phyloP scores from a whole-genome alignment of 2,329 filamentous ascomycete genomes.

The Fusarium sp. region DNA sequence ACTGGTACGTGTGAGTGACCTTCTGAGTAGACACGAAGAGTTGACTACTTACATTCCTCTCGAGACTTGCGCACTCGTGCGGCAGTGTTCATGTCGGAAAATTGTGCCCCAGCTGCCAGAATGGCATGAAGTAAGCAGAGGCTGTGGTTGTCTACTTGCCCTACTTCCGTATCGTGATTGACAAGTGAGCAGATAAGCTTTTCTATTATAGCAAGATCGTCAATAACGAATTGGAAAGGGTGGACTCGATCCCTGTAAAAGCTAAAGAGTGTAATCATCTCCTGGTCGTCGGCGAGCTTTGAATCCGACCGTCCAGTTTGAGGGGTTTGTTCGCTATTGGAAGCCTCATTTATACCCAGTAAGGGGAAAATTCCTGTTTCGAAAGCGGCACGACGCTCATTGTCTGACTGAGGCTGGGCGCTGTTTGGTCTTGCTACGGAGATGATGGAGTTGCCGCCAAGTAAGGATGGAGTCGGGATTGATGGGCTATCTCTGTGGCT shows the following conservation, averaged over 20 bases:
- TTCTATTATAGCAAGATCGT: slow-evolving; percentile 32
- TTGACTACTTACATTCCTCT: slow-evolving; percentile 14
- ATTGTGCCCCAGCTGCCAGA: slow-evolving; percentile 38
- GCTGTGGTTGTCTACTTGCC: slow-evolving; percentile 4
- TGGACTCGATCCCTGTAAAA: slow-evolving; percentile 35
- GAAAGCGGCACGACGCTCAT: slow-evolving; percentile 29
- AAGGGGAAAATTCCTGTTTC: slow-evolving; percentile 35
- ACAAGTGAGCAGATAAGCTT: slow-evolving; percentile 30
- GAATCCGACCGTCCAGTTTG: neutral
- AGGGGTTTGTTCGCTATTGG: neutral
- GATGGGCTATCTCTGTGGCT: neutral
- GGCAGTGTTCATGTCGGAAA: slow-evolving; percentile 24
- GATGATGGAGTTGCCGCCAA: slow-evolving; percentile 36
- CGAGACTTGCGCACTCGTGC: slow-evolving; percentile 11
- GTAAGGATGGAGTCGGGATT: slow-evolving; percentile 7
- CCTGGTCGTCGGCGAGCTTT: slow-evolving; percentile 11
- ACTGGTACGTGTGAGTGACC: neutral
- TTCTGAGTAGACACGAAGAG: fast-evolving
- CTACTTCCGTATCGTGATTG: neutral
- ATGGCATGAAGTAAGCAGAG: slow-evolving; percentile 40
- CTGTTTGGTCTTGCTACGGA: slow-evolving; percentile 19
- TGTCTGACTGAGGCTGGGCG: neutral
- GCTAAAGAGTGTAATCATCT: slow-evolving; percentile 34
- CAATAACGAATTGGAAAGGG: slow-evolving; percentile 30
- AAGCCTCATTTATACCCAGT: slow-evolving; percentile 13